Conservation (phyloP, 2,329 filamentous ascomycete species). For the Phyllosticta capitalensis region DNA sequence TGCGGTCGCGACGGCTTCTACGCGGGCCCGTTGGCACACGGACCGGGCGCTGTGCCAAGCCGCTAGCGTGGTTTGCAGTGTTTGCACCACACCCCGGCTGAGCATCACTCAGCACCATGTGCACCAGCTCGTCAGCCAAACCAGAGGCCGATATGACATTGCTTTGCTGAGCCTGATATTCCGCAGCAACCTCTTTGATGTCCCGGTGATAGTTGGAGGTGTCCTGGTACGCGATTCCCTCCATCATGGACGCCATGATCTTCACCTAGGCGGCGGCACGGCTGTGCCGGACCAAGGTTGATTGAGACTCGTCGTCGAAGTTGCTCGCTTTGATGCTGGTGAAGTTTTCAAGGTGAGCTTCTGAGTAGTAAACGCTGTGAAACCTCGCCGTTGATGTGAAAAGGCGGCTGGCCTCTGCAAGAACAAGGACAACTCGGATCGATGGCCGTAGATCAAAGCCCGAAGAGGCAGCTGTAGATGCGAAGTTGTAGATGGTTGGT, state of each 20-base stretch:
- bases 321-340: too few species aligned
- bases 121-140: not conserved
- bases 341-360: too few species aligned
- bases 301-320: too few species aligned
- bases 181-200: conserved; percentile 1
- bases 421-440: too few species aligned
- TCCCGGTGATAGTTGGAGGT: conserved; percentile 8
- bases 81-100: not conserved
- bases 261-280: too few species aligned
- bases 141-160: not conserved
- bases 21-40: conserved; percentile 4
- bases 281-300: too few species aligned
- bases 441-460: too few species aligned
- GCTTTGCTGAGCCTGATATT: not conserved
- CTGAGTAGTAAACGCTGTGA: too few species aligned
- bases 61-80: not conserved
- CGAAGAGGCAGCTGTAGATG: too few species aligned
- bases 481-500: too few species aligned
- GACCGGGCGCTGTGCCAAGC: not conserved
- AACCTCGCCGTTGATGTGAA: too few species aligned
- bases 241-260: conserved; percentile 1
- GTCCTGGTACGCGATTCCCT: conserved; percentile 8
- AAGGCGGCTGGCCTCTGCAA: too few species aligned
- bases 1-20: not conserved
- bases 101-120: conserved; percentile 4